Base-by-base conservation (phyloP, 2,329 filamentous ascomycete species). In the Exophiala xenobiotica region DNA sequence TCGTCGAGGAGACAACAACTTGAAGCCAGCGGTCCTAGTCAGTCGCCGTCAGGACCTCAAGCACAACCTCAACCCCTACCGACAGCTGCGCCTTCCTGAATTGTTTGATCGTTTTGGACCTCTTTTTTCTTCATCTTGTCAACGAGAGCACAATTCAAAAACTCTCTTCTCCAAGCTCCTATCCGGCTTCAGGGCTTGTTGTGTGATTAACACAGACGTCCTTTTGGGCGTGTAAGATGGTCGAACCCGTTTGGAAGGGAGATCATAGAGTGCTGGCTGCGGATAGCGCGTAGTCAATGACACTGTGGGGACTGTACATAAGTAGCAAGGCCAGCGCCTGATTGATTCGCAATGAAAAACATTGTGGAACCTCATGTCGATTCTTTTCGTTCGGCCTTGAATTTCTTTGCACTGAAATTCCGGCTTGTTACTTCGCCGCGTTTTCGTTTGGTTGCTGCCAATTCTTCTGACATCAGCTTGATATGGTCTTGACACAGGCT, bases 401-500 rank as follows among this genome's bases (percentile, higher is more conserved):
- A 20, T 42, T 57, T 58, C 35, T 40, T 43, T 14, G 38, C 40
- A 26, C 38, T 60, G 43, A 59, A 57, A 35, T 40, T 6, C 20
- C 6, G 38, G 20, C 18, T n/a, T 8, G 6, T 22, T 22, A 61
- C 62, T 35, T 56, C 58, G 29, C 63, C 60, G 27, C 63, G 63
- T 39, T 60, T 53, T 35, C 69, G 63, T 53, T 73, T 72, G 22
- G 63, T 20, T 23, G 33, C 14, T 5, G 41, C 41, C 7, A 53
- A 39, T 43, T 53, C 52, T 22, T 53, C 57, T 51, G 65, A 66
- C 67, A 69, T 70, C 57, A 60, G 62, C 51, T 61, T 65, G 43
- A 64, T 53, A 44, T 63, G 57, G 6, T 61, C 51, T 44, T 64
- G 59, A 26, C 74, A 65, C 57, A 66, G 68, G 41, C 54, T 59